A percentile compares a stretch with the other conserved stretches of the same genome.
Conservation (phyloP, 768 basidiomycete species). For the Mycena filopes region DNA sequence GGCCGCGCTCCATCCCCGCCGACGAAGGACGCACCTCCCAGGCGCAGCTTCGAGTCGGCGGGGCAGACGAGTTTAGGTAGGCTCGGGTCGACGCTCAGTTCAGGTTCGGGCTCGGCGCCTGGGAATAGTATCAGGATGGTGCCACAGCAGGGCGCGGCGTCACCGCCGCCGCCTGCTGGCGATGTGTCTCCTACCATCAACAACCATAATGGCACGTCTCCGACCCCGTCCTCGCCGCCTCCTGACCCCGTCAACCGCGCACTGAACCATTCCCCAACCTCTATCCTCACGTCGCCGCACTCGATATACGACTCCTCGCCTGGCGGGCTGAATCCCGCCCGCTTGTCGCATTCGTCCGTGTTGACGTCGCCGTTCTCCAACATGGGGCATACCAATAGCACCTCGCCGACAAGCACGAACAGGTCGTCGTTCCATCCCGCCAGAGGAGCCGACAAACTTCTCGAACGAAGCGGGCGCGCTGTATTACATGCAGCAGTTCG, state of each 20-base stretch:
- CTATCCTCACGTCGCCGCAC: slow-evolving; percentile 48
- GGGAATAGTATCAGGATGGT: slow-evolving; percentile 30
- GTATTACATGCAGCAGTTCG: slow-evolving; percentile 75
- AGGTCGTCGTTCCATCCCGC: slow-evolving; percentile 27
- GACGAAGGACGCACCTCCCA: background rate
- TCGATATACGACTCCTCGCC: slow-evolving; percentile 31
- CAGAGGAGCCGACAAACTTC: slow-evolving; percentile 49
- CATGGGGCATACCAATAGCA: slow-evolving; percentile 36
- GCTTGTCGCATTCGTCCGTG: slow-evolving; percentile 35
- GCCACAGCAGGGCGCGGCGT: background rate
- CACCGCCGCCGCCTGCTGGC: slow-evolving; percentile 9
- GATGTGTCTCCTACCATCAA: background rate
- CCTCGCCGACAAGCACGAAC: slow-evolving; percentile 28
- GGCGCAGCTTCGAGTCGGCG: slow-evolving; percentile 49
- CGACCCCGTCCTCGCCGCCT: background rate
- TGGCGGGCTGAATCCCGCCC: background rate
- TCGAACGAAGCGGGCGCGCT: slow-evolving; percentile 70
- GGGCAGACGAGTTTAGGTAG: slow-evolving; percentile 42
- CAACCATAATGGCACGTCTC: background rate
- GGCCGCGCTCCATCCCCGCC: slow-evolving; percentile 29
- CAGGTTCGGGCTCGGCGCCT: slow-evolving; percentile 34
- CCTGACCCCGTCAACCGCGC: slow-evolving; percentile 25
- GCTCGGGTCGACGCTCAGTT: slow-evolving; percentile 52
- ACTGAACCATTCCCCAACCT: slow-evolving; percentile 35
- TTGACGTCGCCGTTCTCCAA: slow-evolving; percentile 53